Conservation (phyloP, 169 alveolate species). For the Eimeria praecox region DNA sequence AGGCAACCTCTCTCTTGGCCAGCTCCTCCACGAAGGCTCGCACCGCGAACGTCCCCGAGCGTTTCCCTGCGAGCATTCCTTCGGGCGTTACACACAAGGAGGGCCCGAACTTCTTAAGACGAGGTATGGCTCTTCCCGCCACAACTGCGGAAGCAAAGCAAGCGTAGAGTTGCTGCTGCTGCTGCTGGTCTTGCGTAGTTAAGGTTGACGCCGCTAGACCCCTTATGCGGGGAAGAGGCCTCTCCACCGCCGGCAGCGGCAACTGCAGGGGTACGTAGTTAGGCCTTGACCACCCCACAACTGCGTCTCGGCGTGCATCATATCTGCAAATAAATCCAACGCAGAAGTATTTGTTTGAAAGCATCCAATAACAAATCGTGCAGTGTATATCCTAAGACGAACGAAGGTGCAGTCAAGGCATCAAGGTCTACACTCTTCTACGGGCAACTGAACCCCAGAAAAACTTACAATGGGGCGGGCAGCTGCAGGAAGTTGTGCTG, state of each 20-base stretch:
- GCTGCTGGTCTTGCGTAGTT: conserved; percentile 48
- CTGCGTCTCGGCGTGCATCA: conserved; percentile 73
- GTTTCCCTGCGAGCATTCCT: conserved; percentile 49
- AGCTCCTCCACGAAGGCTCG: conserved; percentile 68
- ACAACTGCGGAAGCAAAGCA: conserved; percentile 66
- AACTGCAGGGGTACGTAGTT: conserved; percentile 61
- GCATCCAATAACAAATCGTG: background rate
- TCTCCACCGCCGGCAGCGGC: conserved; percentile 77
- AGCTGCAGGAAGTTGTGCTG: conserved; percentile 57
- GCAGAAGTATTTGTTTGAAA: background rate
- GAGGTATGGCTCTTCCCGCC: conserved; percentile 45
- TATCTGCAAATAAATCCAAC: conserved; percentile 31
- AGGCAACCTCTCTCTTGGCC: conserved; percentile 51
- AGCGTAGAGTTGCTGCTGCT: conserved; percentile 45
- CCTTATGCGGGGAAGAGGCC: conserved; percentile 48
- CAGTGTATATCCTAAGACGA: background rate
- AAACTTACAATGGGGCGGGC: conserved; percentile 79
- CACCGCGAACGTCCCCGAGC: conserved; percentile 58
- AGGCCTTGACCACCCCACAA: conserved; percentile 68
- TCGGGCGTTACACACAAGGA: conserved; percentile 51
- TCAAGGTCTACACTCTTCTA: no score
- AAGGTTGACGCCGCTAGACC: background rate
- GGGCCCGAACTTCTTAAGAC: conserved; percentile 23
- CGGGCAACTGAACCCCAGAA: no score
- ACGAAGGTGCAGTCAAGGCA: background rate